Evolutionary conservation across 2,329 filamentous ascomycete genomes (phyloP).

Genomic region (Penicillium crustosum): DNA sequence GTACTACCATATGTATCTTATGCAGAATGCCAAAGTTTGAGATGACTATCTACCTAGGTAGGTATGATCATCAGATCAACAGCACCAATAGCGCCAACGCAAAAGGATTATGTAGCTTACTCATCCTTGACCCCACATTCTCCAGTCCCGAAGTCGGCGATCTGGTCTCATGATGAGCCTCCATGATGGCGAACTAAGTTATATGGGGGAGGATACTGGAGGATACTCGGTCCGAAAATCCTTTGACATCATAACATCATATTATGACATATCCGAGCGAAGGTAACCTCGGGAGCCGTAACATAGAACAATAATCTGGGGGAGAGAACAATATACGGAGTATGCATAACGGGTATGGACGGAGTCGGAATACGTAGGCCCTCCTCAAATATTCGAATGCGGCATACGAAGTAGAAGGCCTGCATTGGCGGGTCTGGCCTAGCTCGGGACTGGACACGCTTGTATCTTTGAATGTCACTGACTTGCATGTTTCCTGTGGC

Average conservation of each 20-base stretch:
- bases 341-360: background rate
- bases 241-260: slow-evolving; percentile 2
- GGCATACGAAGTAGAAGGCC: background rate
- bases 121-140: slow-evolving; percentile 3
- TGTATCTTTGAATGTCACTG: background rate
- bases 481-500: slow-evolving; percentile 3
- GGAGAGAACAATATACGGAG: background rate
- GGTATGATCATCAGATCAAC: background rate
- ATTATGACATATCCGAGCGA: background rate
- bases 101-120: background rate
- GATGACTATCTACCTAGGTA: too few relatives aligned
- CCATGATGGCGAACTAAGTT: background rate
- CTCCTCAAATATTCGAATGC: background rate
- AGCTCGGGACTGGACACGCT: background rate
- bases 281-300: background rate
- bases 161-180: slow-evolving; percentile 1
- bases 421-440: background rate
- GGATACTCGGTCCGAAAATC: background rate
- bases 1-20: background rate
- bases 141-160: background rate
- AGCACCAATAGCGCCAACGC: background rate
- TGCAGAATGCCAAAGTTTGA: background rate
- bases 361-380: background rate
- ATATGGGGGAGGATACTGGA: background rate
- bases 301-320: background rate